Conservation (phyloP, 1,284 basidiomycete genomes). For the Naganishia cerealis region DNA sequence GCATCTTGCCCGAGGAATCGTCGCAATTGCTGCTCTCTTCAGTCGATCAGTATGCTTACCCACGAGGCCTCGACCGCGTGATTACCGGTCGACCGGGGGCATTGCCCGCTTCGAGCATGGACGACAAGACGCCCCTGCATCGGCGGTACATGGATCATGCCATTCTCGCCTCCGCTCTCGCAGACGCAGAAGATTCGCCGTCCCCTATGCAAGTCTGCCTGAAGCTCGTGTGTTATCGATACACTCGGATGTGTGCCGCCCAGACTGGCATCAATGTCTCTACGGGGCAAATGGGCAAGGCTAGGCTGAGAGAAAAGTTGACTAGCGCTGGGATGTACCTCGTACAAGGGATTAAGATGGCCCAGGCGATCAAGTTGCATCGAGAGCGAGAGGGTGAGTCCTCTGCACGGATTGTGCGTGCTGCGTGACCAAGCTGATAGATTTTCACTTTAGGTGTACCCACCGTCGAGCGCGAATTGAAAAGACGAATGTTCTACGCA, state of each 20-base stretch:
- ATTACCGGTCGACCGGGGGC: conserved; percentile 31
- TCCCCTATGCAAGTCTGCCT: conserved; percentile 49
- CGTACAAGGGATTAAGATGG: conserved; percentile 48
- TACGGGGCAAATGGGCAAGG: conserved; percentile 4
- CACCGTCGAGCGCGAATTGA: conserved; percentile 47
- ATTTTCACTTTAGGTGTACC: conserved; percentile 34
- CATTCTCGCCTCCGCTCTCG: conserved; percentile 41
- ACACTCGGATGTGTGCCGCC: conserved; percentile 39
- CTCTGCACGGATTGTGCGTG: not conserved
- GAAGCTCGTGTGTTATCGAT: conserved; percentile 48
- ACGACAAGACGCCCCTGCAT: conserved; percentile 45
- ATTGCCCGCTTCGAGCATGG: conserved; percentile 23
- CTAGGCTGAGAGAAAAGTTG: conserved; percentile 38
- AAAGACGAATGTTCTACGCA: conserved; percentile 49
- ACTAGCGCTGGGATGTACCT: conserved; percentile 44
- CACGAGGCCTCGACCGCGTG: conserved; percentile 38
- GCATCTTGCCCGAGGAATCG: conserved; percentile 49
- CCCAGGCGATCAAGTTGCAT: conserved; percentile 47
- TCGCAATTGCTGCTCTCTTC: conserved; percentile 46
- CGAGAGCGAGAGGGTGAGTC: conserved; percentile 47
- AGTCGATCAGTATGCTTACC: conserved; percentile 30
- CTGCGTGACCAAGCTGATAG: not conserved
- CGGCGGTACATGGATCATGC: conserved; percentile 50
- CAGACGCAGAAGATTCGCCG: conserved; percentile 45
- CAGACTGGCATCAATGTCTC: conserved; percentile 4